These are phyloP conservation scores for Pestalotiopsis sp. DNA, from an alignment of 2,329 filamentous ascomycete genomes.

Conservation along the genomic window DNA sequence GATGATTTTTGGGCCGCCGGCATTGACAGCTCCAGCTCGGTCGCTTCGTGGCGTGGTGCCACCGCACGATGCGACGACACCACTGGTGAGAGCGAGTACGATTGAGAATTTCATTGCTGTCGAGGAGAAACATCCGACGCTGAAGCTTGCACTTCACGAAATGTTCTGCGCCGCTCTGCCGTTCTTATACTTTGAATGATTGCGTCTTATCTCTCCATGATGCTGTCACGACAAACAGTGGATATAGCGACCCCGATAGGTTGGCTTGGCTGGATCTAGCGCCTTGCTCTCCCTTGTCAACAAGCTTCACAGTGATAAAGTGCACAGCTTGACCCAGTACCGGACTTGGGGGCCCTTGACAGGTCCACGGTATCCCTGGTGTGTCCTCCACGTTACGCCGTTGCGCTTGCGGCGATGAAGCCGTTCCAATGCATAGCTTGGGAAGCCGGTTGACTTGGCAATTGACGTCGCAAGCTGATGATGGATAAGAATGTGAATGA, in stretches of 20 bases:
- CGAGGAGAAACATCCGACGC: no score
- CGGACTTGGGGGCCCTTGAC: background rate
- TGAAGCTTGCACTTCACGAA: background rate
- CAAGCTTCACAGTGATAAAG: background rate
- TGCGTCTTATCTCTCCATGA: conserved; percentile 5
- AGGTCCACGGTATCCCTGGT: background rate
- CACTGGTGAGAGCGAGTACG: background rate
- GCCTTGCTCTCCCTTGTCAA: background rate
- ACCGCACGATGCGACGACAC: conserved; percentile 1
- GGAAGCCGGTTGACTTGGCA: background rate
- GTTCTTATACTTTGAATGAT: background rate
- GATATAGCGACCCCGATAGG: background rate
- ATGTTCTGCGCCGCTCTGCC: background rate
- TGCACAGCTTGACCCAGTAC: background rate
- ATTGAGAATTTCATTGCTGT: background rate
- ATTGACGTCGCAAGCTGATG: background rate
- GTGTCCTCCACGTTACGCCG: background rate
- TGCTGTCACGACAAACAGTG: background rate
- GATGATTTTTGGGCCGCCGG: conserved; percentile 27
- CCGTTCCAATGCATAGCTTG: background rate
- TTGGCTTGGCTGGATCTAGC: conserved; percentile 2
- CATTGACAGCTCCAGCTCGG: conserved; percentile 10
- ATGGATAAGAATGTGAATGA: background rate
- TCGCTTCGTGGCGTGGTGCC: background rate
- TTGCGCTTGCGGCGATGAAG: background rate